Conservation (phyloP, 169 alveolate genomes). For the Eimeria brunetti region DNA sequence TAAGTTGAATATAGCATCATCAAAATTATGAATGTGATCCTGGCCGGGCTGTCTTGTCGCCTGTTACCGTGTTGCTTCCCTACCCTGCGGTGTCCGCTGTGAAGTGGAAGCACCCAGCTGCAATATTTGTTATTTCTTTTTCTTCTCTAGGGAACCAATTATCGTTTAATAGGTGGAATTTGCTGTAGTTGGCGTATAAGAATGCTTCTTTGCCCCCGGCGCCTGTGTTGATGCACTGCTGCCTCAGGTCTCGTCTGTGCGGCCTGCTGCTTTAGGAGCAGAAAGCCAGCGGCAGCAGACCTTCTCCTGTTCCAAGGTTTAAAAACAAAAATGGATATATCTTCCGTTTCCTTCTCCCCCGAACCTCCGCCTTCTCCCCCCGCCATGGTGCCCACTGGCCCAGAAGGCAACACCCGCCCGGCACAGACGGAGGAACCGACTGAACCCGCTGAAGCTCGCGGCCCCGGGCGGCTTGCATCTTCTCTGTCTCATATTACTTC, state of each 20-base stretch:
- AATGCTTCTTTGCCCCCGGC: not conserved
- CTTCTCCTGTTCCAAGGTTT: not conserved
- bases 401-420: slow-evolving; percentile 7
- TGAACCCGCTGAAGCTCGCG: not conserved
- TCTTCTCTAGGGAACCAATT: not conserved
- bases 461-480: not conserved
- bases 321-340: not conserved
- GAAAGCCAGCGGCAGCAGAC: not conserved
- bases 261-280: not conserved
- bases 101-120: not conserved
- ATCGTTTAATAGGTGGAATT: not conserved
- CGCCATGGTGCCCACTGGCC: slow-evolving; percentile 30
- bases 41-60: not conserved
- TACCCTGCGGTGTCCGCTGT: not conserved
- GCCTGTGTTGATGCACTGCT: not conserved
- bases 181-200: not conserved
- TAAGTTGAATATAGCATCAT: not conserved
- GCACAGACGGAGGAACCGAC: slow-evolving; percentile 12
- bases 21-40: not conserved
- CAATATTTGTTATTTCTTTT: not conserved
- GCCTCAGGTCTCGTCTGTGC: slow-evolving; percentile 1
- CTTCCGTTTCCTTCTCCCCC: not conserved
- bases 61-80: not conserved
- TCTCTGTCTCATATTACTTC: not conserved
- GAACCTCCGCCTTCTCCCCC: not conserved